phyloP scores from a whole-genome alignment of 441 rosid species.

The Theobroma grandiflorum region DNA sequence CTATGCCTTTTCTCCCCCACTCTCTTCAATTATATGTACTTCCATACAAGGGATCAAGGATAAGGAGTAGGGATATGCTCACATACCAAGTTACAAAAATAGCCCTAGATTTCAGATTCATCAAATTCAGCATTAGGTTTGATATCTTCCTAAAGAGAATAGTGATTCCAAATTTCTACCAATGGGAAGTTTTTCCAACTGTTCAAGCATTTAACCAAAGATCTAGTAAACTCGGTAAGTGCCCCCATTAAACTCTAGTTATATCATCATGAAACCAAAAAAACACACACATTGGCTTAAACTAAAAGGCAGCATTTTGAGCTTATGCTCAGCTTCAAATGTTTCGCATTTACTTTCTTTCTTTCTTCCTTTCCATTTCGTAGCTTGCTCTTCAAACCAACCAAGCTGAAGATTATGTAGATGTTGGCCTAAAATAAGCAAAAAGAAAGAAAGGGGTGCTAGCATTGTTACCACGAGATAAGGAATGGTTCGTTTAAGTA shows the following conservation, averaged over 20 bases:
- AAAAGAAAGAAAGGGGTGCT: not conserved
- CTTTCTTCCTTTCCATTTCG: not conserved
- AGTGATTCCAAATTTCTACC: not conserved
- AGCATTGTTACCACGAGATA: slow-evolving; percentile 52
- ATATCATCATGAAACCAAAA: slow-evolving; percentile 1
- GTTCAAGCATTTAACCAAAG: not conserved
- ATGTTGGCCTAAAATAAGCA: slow-evolving; percentile 9
- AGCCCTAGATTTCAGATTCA: not conserved
- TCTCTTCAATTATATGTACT: not conserved
- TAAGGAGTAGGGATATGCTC: slow-evolving; percentile 18
- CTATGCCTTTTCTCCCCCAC: slow-evolving; percentile 18
- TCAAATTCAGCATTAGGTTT: slow-evolving; percentile 2
- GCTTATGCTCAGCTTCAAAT: slow-evolving; percentile 1
- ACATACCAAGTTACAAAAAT: slow-evolving; percentile 4
- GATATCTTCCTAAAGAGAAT: slow-evolving; percentile 8
- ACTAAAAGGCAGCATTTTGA: not conserved
- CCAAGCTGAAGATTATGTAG: slow-evolving; percentile 18
- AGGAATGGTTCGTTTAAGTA: slow-evolving; percentile 57
- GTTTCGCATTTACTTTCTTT: not conserved
- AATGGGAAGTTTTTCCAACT: not conserved
- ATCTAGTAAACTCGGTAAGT: not conserved
- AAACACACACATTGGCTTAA: not conserved
- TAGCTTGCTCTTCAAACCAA: slow-evolving; percentile 32
- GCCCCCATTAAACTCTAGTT: not conserved
- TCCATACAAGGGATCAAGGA: slow-evolving; percentile 16